A percentile compares a stretch with the other conserved stretches of the same genome.
phyloP scores from a whole-genome alignment of 1,139 yeast species.

The Sugiyamaella japonica region DNA sequence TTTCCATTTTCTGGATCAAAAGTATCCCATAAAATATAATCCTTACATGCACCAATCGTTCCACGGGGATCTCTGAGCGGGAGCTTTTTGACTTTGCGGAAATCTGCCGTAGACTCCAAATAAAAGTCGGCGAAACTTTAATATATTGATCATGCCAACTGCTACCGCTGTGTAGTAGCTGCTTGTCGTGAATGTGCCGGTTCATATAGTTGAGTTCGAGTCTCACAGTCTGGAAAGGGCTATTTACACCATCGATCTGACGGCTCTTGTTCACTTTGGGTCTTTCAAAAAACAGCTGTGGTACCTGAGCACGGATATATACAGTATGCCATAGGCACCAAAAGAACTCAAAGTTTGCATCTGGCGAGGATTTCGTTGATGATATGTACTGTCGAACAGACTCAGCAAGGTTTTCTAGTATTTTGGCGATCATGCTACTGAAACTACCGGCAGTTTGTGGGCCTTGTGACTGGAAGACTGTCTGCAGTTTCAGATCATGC shows the following conservation, averaged over 20 bases:
- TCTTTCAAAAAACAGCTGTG: conserved; percentile 7
- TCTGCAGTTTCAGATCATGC: conserved; percentile 2
- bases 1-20: conserved; percentile 14
- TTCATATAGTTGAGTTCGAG: conserved; percentile 7
- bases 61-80: conserved; percentile 17
- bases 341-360: conserved; percentile 10
- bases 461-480: neutral
- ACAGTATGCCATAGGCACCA: conserved; percentile 19
- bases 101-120: conserved; percentile 18
- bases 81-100: neutral
- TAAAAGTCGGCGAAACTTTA: conserved; percentile 8
- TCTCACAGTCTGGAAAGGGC: conserved; percentile 7
- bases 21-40: conserved; percentile 15
- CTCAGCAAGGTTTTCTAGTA: conserved; percentile 12
- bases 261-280: neutral
- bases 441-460: neutral
- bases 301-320: conserved; percentile 7
- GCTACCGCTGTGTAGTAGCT: neutral
- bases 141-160: conserved; percentile 10
- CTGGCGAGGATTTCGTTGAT: neutral
- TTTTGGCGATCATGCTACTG: conserved; percentile 1
- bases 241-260: neutral
- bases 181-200: conserved; percentile 1
- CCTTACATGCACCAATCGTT: conserved; percentile 13
- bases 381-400: conserved; percentile 1